Evolutionary conservation across 139 green algal species (phyloP), one percentile per base, ranked within the genome.

Genomic region (Yamagishiella unicocca): DNA sequence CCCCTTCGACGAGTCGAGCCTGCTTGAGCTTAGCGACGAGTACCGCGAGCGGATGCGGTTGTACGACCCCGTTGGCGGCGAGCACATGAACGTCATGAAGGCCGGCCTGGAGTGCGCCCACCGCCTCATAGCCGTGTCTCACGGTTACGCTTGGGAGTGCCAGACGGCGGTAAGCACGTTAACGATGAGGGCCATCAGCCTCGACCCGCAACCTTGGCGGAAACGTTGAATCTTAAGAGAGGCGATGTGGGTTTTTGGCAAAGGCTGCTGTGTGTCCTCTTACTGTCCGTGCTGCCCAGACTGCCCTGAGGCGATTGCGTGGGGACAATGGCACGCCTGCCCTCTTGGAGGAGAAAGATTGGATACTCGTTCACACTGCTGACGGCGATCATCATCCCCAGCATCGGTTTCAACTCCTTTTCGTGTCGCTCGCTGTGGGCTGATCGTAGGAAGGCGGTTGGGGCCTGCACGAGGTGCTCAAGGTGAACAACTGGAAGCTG

Each of bases 51-150:
- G 91, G 33, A 94, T 96, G 67, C 91, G 89, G 82, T 46, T 92
- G 85, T 92, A 98, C 89, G 97, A 99, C 91, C 97, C 97, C 31
- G 93, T 99, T 25, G 97, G 97, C 43, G 97, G 97, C 7, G 95
- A 98, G 95, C 97, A 99, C 96, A 99, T 99, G 96, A 99, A 99
- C 91, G 96, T 99, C 77, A 96, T 99, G 92, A 98, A 98, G 93
- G 97, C 96, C 2, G 97, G 96, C 21, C 84, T 99, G 80, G 94
- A 96, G 81, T 95, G 89, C 31, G 93, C 93, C 0, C 95, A 98
- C 87, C 94, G 96, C 78, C 84, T 98, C 40, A 93, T 99, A 27
- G 97, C 97, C 0, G 97, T 99, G 64, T 95, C 91, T 1, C 82
- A 92, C 55, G 94, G 96, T 43, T 99, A 99, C 90, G 96, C 97